phyloP scores from a whole-genome alignment of 2,329 filamentous ascomycete genomes.

The Stylonectria norvegica region DNA sequence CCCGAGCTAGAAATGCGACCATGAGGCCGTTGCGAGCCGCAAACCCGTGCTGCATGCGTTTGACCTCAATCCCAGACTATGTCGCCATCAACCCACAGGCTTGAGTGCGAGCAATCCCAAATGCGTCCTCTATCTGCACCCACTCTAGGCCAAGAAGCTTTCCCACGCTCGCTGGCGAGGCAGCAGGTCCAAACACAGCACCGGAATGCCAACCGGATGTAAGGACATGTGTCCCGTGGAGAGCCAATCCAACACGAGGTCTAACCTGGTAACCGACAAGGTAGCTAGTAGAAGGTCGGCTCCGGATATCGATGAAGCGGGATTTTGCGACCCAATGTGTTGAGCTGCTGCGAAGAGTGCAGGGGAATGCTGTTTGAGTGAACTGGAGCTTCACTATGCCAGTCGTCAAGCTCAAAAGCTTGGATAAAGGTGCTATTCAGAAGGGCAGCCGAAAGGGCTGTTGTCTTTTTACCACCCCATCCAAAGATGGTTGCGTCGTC shows the following conservation, averaged over 20 bases:
- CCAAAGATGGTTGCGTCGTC: constrained; percentile 23
- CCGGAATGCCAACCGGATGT: constrained; percentile 40
- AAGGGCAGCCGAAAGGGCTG: constrained; percentile 37
- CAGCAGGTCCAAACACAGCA: constrained; percentile 36
- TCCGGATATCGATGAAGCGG: no score
- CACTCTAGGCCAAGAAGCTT: constrained; percentile 32
- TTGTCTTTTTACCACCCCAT: constrained; percentile 29
- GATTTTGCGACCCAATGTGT: constrained; percentile 7
- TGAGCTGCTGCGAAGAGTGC: constrained; percentile 36
- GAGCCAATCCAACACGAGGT: constrained; percentile 34
- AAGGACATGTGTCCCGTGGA: constrained; percentile 38
- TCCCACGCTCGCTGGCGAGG: constrained; percentile 28
- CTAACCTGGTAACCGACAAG: constrained; percentile 40
- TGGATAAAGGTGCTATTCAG: constrained; percentile 44
- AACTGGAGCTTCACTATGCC: constrained; percentile 37
- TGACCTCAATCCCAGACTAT: constrained; percentile 41
- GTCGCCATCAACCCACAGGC: constrained; percentile 40
- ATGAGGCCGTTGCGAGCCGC: constrained; percentile 42
- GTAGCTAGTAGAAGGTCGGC: constrained; percentile 32
- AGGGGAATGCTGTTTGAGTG: constrained; percentile 37
- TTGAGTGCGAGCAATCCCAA: constrained; percentile 41
- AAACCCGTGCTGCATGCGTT: constrained; percentile 46
- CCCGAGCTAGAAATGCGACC: constrained; percentile 34
- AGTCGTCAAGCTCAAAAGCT: constrained; percentile 43
- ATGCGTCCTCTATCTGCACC: constrained; percentile 30